These are phyloP conservation scores for Carex sylvatica DNA, from an alignment of 202 grass and related monocot species.

Conservation along the genomic window DNA sequence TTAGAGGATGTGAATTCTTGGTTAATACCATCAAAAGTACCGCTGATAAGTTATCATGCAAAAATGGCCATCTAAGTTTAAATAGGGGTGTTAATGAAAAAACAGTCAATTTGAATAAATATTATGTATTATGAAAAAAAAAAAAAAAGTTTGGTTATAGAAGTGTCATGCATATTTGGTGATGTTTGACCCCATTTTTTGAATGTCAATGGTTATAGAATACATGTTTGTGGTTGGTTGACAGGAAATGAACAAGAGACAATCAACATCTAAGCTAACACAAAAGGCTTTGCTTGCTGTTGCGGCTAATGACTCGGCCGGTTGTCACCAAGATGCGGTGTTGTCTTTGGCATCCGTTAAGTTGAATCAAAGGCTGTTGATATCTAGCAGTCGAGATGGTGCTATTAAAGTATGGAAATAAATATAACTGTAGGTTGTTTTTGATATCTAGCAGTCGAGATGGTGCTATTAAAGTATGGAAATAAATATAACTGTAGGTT, in stretches of 20 bases:
- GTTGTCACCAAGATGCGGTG: slow-evolving; percentile 82
- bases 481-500: slow-evolving; percentile 39
- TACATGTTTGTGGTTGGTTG: slow-evolving; percentile 9
- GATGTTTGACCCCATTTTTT: not conserved
- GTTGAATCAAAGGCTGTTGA: slow-evolving; percentile 70
- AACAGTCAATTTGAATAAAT: not conserved
- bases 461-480: slow-evolving; percentile 94
- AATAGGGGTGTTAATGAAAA: not conserved
- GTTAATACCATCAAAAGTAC: not conserved
- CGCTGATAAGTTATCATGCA: not conserved
- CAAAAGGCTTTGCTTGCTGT: slow-evolving; percentile 69
- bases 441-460: slow-evolving; percentile 87
- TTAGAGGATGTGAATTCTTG: not conserved
- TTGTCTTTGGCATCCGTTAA: slow-evolving; percentile 76
- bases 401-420: slow-evolving; percentile 98
- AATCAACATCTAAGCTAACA: slow-evolving; percentile 32
- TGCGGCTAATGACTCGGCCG: slow-evolving; percentile 62
- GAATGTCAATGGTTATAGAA: slow-evolving; percentile 5
- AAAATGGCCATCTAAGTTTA: not conserved
- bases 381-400: slow-evolving; percentile 86
- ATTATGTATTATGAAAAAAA: not conserved
- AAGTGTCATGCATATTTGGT: not conserved
- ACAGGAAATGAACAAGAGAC: slow-evolving; percentile 70
- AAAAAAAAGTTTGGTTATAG: not conserved
- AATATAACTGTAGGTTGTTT: slow-evolving; percentile 13